phyloP scores from a whole-genome alignment of 106 monocot genomes.

The Phalaenopsis equestris region DNA sequence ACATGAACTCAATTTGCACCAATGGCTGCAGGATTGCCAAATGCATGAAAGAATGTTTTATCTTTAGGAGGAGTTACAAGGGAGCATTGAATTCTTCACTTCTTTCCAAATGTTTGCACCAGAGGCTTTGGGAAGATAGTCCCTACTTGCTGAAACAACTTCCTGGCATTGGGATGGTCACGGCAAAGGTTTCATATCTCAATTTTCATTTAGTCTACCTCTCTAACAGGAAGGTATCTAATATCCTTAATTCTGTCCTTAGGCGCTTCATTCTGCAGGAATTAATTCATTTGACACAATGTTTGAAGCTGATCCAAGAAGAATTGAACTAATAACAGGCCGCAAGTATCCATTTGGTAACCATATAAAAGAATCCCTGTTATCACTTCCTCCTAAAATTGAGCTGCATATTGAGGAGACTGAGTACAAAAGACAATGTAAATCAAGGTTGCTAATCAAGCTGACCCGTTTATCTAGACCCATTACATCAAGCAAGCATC shows the following conservation, averaged over 20 bases:
- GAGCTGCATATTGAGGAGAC: slow-evolving; percentile 48
- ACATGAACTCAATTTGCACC: slow-evolving; percentile 66
- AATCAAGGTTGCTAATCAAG: slow-evolving; percentile 50
- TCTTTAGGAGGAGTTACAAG: slow-evolving; percentile 77
- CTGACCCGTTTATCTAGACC: slow-evolving; percentile 37
- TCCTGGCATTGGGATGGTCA: slow-evolving; percentile 96
- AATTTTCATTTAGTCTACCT: slow-evolving; percentile 4
- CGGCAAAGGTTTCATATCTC: slow-evolving; percentile 67
- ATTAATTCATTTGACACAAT: slow-evolving; percentile 62
- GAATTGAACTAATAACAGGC: slow-evolving; percentile 85
- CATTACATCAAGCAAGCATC: slow-evolving; percentile 39
- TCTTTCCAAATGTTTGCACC: slow-evolving; percentile 77
- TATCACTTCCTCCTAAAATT: slow-evolving; percentile 73
- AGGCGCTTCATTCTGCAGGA: slow-evolving; percentile 75
- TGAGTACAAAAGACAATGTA: slow-evolving; percentile 51
- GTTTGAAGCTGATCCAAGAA: slow-evolving; percentile 87
- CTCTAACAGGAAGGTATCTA: neutral
- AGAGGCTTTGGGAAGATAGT: slow-evolving; percentile 87
- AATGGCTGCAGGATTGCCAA: slow-evolving; percentile 86
- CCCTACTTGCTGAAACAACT: slow-evolving; percentile 85
- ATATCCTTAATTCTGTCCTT: slow-evolving; percentile 15
- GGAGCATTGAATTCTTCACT: slow-evolving; percentile 63
- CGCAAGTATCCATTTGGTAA: slow-evolving; percentile 95
- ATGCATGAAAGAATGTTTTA: slow-evolving; percentile 95
- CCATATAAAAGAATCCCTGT: slow-evolving; percentile 69